Evolutionary conservation across 192 early-diverging fungal species (phyloP).

Genomic region (Coemansia umbellata): DNA sequence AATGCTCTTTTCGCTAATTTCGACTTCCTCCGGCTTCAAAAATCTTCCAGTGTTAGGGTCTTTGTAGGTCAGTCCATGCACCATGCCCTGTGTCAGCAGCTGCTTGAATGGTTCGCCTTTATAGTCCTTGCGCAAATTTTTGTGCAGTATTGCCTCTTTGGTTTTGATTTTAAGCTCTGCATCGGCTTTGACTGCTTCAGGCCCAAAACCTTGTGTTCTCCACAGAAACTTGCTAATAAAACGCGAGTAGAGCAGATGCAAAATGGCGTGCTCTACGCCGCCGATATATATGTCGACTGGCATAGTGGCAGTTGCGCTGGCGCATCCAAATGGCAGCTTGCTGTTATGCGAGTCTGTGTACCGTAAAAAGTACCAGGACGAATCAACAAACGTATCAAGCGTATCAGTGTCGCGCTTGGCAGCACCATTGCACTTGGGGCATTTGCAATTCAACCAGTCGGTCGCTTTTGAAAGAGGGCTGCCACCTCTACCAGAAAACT

Average conservation of each 20-base stretch:
- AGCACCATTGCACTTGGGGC: constrained; percentile 68
- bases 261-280: constrained; percentile 89
- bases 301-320: constrained; percentile 53
- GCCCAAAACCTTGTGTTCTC: constrained; percentile 53
- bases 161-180: background rate
- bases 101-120: constrained; percentile 82
- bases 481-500: constrained; percentile 62
- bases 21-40: constrained; percentile 69
- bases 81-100: constrained; percentile 93
- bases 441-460: constrained; percentile 71
- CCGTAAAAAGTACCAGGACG: constrained; percentile 94
- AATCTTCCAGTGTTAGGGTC: constrained; percentile 71
- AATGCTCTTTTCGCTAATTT: background rate
- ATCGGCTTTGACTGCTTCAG: background rate
- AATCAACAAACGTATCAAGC: constrained; percentile 98
- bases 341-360: constrained; percentile 74
- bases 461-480: constrained; percentile 61
- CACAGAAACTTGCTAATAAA: constrained; percentile 84
- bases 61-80: constrained; percentile 80
- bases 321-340: constrained; percentile 49
- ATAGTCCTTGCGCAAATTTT: constrained; percentile 30
- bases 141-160: constrained; percentile 17
- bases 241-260: constrained; percentile 91
- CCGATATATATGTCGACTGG: constrained; percentile 95
- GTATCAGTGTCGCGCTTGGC: constrained; percentile 87